These are phyloP conservation scores for Solanum okadae DNA, from an alignment of 257 asterid genomes.

Conservation along the genomic window DNA sequence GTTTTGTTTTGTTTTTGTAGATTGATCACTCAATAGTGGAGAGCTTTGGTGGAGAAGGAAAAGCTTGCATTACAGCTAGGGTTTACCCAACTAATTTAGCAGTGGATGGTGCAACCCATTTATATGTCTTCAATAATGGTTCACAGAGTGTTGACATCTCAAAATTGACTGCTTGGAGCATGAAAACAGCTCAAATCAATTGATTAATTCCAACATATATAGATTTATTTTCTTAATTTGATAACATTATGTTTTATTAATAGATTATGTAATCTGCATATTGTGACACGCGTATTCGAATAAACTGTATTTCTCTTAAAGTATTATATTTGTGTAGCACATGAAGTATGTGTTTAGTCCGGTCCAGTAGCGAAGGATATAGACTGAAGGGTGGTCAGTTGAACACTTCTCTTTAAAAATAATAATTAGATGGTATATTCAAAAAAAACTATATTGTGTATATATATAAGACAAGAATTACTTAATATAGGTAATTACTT, in stretches of 20 bases:
- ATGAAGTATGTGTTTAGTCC: background rate
- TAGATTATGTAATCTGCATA: background rate
- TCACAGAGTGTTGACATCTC: background rate
- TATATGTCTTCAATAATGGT: constrained; percentile 21
- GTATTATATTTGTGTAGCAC: background rate
- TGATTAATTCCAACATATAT: background rate
- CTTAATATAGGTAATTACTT: background rate
- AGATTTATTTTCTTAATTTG: background rate
- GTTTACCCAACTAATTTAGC: constrained; percentile 19
- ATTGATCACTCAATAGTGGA: constrained; percentile 24
- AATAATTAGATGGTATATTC: background rate
- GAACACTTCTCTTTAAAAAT: background rate
- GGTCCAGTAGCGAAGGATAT: background rate
- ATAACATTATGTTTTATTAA: background rate
- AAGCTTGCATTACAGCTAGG: constrained; percentile 22
- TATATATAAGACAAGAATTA: background rate
- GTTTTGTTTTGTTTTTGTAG: background rate
- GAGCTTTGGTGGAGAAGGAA: constrained; percentile 27
- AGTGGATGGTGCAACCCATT: background rate
- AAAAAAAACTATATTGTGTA: background rate
- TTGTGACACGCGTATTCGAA: background rate
- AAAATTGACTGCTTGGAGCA: constrained; percentile 21
- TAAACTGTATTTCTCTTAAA: background rate
- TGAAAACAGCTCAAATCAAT: constrained; percentile 12
- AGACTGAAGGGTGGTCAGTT: background rate